These are phyloP conservation scores for Blakeslea trispora DNA, from an alignment of 371 early-diverging fungal species.

Conservation along the genomic window DNA sequence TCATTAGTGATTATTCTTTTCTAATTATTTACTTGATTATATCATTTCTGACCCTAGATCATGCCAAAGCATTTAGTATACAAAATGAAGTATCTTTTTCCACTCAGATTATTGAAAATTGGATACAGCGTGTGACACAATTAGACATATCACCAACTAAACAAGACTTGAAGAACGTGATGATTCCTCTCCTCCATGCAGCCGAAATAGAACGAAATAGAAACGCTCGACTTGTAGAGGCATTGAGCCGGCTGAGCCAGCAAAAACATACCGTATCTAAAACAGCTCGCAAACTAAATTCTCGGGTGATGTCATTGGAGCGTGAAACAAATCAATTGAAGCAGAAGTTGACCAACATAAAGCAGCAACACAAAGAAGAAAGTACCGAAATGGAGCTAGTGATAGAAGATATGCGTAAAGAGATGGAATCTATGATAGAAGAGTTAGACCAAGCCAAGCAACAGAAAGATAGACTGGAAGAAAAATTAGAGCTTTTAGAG, in stretches of 20 bases:
- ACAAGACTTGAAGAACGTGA: conserved; percentile 18
- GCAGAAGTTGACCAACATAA: neutral
- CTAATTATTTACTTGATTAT: too few relatives aligned
- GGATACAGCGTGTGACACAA: conserved; percentile 16
- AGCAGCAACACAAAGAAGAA: conserved; percentile 3
- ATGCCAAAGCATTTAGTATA: neutral
- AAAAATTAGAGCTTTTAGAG: conserved; percentile 10
- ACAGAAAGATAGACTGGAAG: neutral
- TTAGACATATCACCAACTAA: conserved; percentile 9
- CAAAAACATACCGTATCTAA: conserved; percentile 3
- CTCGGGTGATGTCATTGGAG: neutral
- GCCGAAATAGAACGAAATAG: neutral
- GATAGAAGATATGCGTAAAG: conserved; percentile 15
- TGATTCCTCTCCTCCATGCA: conserved; percentile 1
- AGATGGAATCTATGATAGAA: conserved; percentile 24
- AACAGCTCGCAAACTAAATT: neutral
- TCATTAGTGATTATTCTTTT: too few relatives aligned
- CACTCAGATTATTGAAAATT: conserved; percentile 19
- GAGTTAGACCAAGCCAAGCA: conserved; percentile 15
- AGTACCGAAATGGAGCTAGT: conserved; percentile 16
- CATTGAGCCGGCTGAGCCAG: neutral
- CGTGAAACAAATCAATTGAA: neutral
- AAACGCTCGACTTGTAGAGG: conserved; percentile 9
- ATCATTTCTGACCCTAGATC: too few relatives aligned
- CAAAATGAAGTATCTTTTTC: conserved; percentile 4